Base-by-base conservation (phyloP, 176 grass and related monocot species). In the Eleusine coracana region DNA sequence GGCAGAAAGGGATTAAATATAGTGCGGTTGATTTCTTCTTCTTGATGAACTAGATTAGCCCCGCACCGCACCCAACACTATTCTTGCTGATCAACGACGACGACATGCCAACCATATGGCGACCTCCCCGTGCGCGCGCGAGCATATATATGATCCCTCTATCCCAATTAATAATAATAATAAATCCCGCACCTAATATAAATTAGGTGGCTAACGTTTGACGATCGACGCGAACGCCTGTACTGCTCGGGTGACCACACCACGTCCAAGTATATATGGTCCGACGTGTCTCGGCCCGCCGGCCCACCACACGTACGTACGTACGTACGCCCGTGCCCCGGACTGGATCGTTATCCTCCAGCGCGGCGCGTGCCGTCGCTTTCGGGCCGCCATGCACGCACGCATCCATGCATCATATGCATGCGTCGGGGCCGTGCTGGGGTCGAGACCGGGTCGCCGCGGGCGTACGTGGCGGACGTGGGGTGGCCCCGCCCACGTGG, bases 271-370 rank as follows among this genome's bases (percentile, higher is more conserved):
- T 0, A 8, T 9, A n/a, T n/a, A n/a, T n/a, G 25, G 10, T 27
- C 56, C 56, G 44, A 56, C 65, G 65, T 79, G 84, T 45, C 12
- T 20, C 39, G 0, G 40, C 20, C 28, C 23, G 23, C 27, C 42
- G 10, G 49, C 23, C 68, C n/a, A 17, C 67, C 46, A 64, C 76
- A 66, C 76, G 68, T 65, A 65, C 54, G 3, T n/a, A n/a, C n/a
- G n/a, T n/a, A n/a, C n/a, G n/a, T n/a, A n/a, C 11, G 5, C 44
- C 5, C 63, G 20, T 36, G 44, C 5, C 71, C 27, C 15, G 73
- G 73, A 77, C 27, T 10, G 73, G 73, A 77, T 87, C 73, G 79
- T 82, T 82, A 82, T 83, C 66, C 52, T 71, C 72, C 60, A 63
- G 60, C 60, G 60, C 25, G 60, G 60, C 23, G 21, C n/a, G 21